Conservation (phyloP, 805 yeast species). For the Hanseniaspora thailandica region DNA sequence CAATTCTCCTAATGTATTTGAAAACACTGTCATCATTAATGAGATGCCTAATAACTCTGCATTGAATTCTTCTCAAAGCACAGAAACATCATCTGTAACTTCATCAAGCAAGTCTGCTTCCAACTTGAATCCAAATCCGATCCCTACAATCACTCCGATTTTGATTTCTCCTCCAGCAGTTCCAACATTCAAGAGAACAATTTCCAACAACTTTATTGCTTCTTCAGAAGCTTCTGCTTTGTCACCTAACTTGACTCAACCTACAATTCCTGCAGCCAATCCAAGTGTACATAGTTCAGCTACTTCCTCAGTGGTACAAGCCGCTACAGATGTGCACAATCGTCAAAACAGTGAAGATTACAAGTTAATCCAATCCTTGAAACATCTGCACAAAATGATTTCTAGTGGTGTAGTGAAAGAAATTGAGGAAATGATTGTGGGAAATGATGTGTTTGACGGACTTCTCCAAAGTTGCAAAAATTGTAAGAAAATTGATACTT, state of each 20-base stretch:
- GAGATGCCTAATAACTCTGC: not conserved
- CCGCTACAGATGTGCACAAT: not conserved
- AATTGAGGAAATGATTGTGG: not conserved
- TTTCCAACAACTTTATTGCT: constrained; percentile 5
- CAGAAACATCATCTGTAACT: not conserved
- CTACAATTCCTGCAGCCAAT: not conserved
- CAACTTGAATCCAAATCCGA: not conserved
- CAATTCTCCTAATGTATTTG: not conserved
- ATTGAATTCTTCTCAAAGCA: not conserved
- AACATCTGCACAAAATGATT: constrained; percentile 2
- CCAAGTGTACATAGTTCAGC: not conserved
- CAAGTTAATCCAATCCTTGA: not conserved
- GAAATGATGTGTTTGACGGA: not conserved
- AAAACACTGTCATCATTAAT: not conserved
- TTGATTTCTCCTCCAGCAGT: constrained; percentile 2
- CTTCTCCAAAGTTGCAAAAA: constrained; percentile 5
- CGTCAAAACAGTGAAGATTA: not conserved
- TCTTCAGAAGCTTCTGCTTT: not conserved
- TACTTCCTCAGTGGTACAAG: not conserved
- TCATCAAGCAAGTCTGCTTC: not conserved
- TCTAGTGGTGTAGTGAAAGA: not conserved
- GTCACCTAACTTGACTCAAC: not conserved
- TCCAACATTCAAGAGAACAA: constrained; percentile 7
- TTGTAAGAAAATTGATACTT: constrained; percentile 3
- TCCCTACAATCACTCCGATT: constrained; percentile 3